phyloP scores from a whole-genome alignment of 2,329 filamentous ascomycete genomes.

The Epichloe typhina region DNA sequence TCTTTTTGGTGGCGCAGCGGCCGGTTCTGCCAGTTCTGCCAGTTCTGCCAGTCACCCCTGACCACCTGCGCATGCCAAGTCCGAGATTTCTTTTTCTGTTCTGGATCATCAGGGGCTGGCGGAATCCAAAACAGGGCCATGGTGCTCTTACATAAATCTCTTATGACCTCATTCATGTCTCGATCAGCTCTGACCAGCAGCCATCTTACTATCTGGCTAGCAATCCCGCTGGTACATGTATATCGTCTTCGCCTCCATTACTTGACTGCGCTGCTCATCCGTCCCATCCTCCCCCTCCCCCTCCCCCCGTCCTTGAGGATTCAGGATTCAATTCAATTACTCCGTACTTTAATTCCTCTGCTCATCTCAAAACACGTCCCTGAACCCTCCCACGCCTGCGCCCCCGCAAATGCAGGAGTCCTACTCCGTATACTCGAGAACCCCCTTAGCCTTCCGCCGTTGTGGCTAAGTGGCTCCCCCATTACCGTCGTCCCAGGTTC shows the following conservation, averaged over 20 bases:
- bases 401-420: no score
- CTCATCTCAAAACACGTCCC: background rate
- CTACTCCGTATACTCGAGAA: no score
- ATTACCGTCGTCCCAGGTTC: background rate
- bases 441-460: constrained; percentile 23
- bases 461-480: background rate
- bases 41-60: no score
- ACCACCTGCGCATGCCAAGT: constrained; percentile 3
- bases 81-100: background rate
- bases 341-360: background rate
- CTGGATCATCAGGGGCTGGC: background rate
- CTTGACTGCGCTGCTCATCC: background rate
- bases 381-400: background rate
- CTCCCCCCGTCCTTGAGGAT: background rate
- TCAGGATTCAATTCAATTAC: no score
- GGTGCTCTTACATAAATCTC: background rate
- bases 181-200: no score
- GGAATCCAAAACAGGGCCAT: background rate
- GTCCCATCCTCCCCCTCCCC: background rate
- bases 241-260: background rate
- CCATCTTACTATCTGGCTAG: no score
- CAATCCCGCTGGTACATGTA: background rate
- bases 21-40: no score
- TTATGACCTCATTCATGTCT: no score
- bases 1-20: no score